Evolutionary conservation across 352 stramenopile species (phyloP).

Genomic region (Halophytophthora polymorphica): DNA sequence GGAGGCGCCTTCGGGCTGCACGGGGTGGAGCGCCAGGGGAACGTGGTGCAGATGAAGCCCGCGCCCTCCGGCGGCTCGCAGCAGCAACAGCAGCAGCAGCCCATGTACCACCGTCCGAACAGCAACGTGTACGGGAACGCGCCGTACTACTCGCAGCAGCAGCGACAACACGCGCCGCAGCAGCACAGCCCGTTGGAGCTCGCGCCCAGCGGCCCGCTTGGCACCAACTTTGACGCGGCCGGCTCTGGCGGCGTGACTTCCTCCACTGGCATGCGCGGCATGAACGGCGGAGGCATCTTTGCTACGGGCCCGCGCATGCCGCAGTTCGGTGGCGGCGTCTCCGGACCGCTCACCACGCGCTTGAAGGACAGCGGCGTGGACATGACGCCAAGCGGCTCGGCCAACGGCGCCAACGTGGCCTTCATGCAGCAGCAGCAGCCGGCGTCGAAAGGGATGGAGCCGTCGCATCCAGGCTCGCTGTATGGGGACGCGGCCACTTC

Average conservation of each 20-base stretch:
- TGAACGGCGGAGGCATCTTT: constrained; percentile 28
- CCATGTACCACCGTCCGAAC: constrained; percentile 29
- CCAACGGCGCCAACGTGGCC: constrained; percentile 24
- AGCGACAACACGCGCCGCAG: constrained; percentile 22
- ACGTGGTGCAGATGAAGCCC: constrained; percentile 44
- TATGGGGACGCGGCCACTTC: constrained; percentile 31
- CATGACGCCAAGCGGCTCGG: constrained; percentile 22
- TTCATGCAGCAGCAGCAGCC: constrained; percentile 31
- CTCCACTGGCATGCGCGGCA: constrained; percentile 21
- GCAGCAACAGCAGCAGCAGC: constrained; percentile 29
- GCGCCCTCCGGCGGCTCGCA: constrained; percentile 23
- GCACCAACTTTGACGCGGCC: constrained; percentile 24
- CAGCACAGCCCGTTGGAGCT: constrained; percentile 25
- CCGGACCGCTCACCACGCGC: constrained; percentile 25
- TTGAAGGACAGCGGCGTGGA: constrained; percentile 31
- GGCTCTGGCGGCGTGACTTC: constrained; percentile 9
- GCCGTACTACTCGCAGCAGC: constrained; percentile 30
- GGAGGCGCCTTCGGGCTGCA: constrained; percentile 17
- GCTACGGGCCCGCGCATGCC: constrained; percentile 25
- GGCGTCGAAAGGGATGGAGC: constrained; percentile 20
- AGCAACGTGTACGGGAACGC: constrained; percentile 17
- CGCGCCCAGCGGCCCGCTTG: constrained; percentile 20
- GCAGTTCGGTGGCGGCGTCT: constrained; percentile 21
- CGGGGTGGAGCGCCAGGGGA: constrained; percentile 30
- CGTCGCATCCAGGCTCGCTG: constrained; percentile 22